Conservation (phyloP, 768 basidiomycete genomes). For the Agrocybe pediades region DNA sequence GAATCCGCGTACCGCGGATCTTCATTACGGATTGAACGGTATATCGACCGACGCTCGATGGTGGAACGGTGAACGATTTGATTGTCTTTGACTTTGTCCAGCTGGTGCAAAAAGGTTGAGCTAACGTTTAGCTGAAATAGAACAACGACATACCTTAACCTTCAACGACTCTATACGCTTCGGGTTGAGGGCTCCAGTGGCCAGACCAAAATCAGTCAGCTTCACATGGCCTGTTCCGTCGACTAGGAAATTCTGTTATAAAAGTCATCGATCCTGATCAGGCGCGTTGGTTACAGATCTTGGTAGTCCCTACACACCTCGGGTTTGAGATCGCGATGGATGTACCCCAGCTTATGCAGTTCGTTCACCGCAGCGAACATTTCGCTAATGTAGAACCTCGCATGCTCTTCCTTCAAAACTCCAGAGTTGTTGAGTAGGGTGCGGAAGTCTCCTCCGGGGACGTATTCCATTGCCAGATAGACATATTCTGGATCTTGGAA, state of each 20-base stretch:
- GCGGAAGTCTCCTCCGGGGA: constrained; percentile 97
- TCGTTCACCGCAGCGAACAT: constrained; percentile 97
- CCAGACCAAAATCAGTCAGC: constrained; percentile 95
- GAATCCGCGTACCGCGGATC: constrained; percentile 96
- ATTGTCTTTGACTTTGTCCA: constrained; percentile 96
- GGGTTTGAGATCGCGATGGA: constrained; percentile 97
- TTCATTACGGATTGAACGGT: constrained; percentile 87
- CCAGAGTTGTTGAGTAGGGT: constrained; percentile 98
- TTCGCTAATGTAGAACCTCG: constrained; percentile 94
- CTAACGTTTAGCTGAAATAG: background rate
- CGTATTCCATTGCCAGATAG: constrained; percentile 99
- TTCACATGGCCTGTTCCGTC: constrained; percentile 97
- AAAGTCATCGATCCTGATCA: background rate
- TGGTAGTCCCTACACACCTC: too few relatives aligned
- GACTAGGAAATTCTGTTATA: constrained; percentile 87
- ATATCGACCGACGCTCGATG: constrained; percentile 91
- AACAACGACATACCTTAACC: constrained; percentile 65
- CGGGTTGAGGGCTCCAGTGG: constrained; percentile 94
- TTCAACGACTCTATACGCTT: constrained; percentile 93
- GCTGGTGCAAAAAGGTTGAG: constrained; percentile 41
- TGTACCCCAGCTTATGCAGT: constrained; percentile 95
- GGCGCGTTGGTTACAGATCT: background rate
- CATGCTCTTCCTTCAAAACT: constrained; percentile 96
- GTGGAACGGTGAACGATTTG: constrained; percentile 89
- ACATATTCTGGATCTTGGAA: constrained; percentile 93